Percentiles rank a stretch among this genome's conserved stretches.
Evolutionary conservation across 208 protist genomes (phyloP).

Genomic region (Trichomonas tenax): DNA sequence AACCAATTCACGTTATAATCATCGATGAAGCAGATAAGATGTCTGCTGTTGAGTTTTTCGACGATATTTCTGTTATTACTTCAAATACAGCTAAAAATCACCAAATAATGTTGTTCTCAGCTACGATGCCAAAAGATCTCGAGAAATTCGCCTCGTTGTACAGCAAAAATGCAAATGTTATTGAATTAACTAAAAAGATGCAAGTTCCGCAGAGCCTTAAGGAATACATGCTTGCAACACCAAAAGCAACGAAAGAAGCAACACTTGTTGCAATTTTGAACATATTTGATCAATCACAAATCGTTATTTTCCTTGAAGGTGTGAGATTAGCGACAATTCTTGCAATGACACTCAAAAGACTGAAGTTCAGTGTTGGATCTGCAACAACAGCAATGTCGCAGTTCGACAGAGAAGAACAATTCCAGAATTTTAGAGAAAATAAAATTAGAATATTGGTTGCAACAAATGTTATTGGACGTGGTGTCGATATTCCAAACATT

Average conservation of each 20-base stretch:
- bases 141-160: not conserved
- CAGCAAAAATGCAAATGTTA: not conserved
- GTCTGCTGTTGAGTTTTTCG: not conserved
- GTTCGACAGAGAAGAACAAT: not conserved
- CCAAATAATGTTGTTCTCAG: conserved; percentile 4
- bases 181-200: not conserved
- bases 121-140: conserved; percentile 7
- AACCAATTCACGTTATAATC: not conserved
- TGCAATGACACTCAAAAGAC: not conserved
- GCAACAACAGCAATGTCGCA: not conserved
- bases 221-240: not conserved
- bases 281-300: too few relatives aligned
- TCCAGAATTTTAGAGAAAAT: not conserved
- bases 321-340: not conserved
- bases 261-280: not conserved
- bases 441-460: not conserved
- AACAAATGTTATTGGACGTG: not conserved
- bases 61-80: not conserved
- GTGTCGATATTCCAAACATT: conserved; percentile 17
- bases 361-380: not conserved
- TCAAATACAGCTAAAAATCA: not conserved
- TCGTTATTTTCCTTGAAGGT: not conserved
- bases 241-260: not conserved
- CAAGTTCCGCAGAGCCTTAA: not conserved
- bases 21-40: conserved; percentile 22